Base-by-base conservation (phyloP, 305 asterid genomes). In the Fraxinus sp. region DNA sequence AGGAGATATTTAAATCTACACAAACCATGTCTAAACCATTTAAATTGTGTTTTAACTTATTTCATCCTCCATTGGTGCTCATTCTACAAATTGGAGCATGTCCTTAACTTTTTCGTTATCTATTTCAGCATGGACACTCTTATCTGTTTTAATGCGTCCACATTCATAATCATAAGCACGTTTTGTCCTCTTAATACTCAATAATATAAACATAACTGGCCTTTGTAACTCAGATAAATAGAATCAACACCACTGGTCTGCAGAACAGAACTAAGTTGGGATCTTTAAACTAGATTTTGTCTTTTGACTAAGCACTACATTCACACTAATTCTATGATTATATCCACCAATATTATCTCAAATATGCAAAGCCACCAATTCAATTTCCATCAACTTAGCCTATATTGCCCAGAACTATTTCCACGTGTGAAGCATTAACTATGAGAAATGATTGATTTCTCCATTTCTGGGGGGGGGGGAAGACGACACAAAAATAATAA, bases 401-500 rank as follows among this genome's bases (percentile, higher is more conserved):
- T 86, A 84, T 84, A 79, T 5, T 16, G 55, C 80, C 80, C 78
- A 78, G 4, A 76, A n/a, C 75, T 70, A 49, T 64, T 46, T 49
- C 7, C 62, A 49, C 62, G 16, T 1, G 57, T n/a, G 71, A 62
- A 62, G 71, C 71, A 20, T 22, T 62, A 22, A 20, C 28, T 7
- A 62, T 22, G 26, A 8, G 4, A 62, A 62, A 20, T 20, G 13
- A 22, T 59, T 20, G 13, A 20, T 59, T 22, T 22, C 32, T 22
- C 14, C 13, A 59, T 20, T 20, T 18, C 32, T 18, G 7, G 0
- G 37, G 7, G 7, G 3, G 0, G 0, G 0, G 2, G 0, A 18
- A 59, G 7, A 18, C 46, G 2, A 57, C 68, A 57, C 9, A 1
- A 57, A 1, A 16, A 55, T 0, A 11, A 46, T 11, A 46, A 46